Percentiles rank a stretch among this genome's conserved stretches.
Conservation (phyloP, 441 rosid species). For the Monsonia emarginata region DNA sequence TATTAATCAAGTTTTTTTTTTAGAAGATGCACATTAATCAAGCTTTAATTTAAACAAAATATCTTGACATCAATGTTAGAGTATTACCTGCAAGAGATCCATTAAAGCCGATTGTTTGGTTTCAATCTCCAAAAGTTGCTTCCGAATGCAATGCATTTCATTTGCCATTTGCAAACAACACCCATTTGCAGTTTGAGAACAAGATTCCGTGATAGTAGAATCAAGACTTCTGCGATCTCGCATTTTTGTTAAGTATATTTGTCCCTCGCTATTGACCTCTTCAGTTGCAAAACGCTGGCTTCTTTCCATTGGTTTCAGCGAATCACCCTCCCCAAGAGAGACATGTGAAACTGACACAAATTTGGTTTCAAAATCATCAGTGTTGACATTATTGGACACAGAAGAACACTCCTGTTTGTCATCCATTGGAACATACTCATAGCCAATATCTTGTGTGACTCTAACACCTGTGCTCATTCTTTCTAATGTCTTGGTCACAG, state of each 20-base stretch:
- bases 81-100: conserved; percentile 67
- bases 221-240: conserved; percentile 57
- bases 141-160: conserved; percentile 62
- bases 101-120: conserved; percentile 55
- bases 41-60: background rate
- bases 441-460: conserved; percentile 34
- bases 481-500: conserved; percentile 48
- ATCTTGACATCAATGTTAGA: background rate
- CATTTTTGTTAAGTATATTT: conserved; percentile 31
- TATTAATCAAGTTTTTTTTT: too few relatives aligned
- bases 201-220: conserved; percentile 54
- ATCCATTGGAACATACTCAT: conserved; percentile 47
- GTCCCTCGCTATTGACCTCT: conserved; percentile 36
- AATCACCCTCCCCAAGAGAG: conserved; percentile 29
- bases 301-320: conserved; percentile 30
- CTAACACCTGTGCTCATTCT: conserved; percentile 31
- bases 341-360: conserved; percentile 39
- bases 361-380: conserved; percentile 43
- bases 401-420: conserved; percentile 57
- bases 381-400: conserved; percentile 32
- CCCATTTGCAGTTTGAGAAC: conserved; percentile 36
- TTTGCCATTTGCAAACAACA: conserved; percentile 49
- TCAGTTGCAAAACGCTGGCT: conserved; percentile 37
- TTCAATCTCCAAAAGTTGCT: conserved; percentile 71
- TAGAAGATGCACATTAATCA: too few relatives aligned